Evolutionary conservation across 257 asterid species (phyloP).

Genomic region (Prunella vulgaris): DNA sequence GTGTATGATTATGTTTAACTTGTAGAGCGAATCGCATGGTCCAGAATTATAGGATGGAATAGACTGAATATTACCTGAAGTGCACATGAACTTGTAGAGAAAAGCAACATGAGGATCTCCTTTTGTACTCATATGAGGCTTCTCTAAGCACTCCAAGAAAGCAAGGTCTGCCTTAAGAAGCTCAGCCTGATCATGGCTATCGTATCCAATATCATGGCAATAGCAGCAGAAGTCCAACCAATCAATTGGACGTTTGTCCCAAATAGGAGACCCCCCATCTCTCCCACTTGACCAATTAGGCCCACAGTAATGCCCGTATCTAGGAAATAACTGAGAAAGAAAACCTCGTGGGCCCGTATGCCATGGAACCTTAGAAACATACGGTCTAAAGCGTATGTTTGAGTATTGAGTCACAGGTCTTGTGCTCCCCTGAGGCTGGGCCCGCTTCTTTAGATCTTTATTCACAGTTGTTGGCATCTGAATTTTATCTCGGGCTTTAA

Average conservation of each 20-base stretch:
- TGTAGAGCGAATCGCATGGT: neutral
- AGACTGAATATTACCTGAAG: conserved; percentile 49
- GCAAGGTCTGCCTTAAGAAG: conserved; percentile 91
- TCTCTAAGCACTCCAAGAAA: conserved; percentile 92
- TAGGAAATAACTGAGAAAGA: conserved; percentile 78
- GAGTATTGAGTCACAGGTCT: conserved; percentile 39
- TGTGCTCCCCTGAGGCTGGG: conserved; percentile 31
- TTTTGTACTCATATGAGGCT: conserved; percentile 53
- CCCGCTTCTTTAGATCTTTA: conserved; percentile 50
- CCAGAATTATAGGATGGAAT: neutral
- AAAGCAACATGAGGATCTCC: conserved; percentile 71
- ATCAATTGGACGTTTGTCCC: conserved; percentile 95
- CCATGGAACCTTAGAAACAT: conserved; percentile 92
- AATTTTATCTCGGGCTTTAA: conserved; percentile 39
- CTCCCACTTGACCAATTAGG: conserved; percentile 98
- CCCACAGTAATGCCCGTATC: conserved; percentile 93
- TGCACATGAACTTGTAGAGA: conserved; percentile 78
- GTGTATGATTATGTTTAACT: neutral
- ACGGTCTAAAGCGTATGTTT: conserved; percentile 74
- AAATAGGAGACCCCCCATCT: conserved; percentile 70
- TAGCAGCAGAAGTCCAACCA: conserved; percentile 97
- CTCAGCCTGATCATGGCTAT: conserved; percentile 76
- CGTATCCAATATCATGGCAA: conserved; percentile 94
- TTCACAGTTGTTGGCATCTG: conserved; percentile 78
- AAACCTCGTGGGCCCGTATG: conserved; percentile 86